Base-by-base conservation (phyloP, 805 yeast species). In the Spathaspora boniae region DNA sequence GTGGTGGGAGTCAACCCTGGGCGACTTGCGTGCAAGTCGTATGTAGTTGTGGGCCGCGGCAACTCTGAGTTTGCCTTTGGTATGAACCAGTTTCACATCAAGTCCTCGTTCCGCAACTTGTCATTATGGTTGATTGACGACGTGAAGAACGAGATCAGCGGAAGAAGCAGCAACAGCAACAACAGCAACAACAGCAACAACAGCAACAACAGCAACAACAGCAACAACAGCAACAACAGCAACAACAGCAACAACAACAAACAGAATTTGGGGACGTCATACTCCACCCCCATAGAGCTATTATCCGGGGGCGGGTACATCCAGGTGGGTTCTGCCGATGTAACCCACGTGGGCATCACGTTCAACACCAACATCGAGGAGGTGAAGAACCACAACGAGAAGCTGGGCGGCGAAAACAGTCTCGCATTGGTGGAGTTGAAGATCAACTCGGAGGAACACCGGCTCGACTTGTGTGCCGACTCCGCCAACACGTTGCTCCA, bases 381-480 rank as follows among this genome's bases (percentile, higher is more conserved):
- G 6, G 30, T 50, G 29, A 42, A 38, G 15, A 22, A 37, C 29
- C 42, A 40, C 44, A 54, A 37, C 33, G 44, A 40, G 14, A 37
- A 34, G n/a, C 36, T 53, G 12, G 53, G 53, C 2, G 45, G 54
- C 4, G 29, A 42, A 9, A 56, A 50, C 11, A 48, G 44, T 28
- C 29, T 51, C 16, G 47, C 74, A 0, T 28, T 59, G 1, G 36
- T 73, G 2, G 76, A 70, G 32, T 29, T 80, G 20, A 72, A 71
- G 31, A 49, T 79, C 7, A 68, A 68, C 34, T 43, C 76, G 5
- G 84, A 77, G 37, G 60, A 61, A 12, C 53, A 72, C 11, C 65
- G 60, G 15, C 30, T 82, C 1, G 79, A 78, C 17, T 39, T 81
- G 3, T 88, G 96, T 62, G 91, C 96, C 1, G 98, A 89, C 53